Evolutionary conservation across 179 eudicot genomes (phyloP).

Genomic region (Beta corolliflora): DNA sequence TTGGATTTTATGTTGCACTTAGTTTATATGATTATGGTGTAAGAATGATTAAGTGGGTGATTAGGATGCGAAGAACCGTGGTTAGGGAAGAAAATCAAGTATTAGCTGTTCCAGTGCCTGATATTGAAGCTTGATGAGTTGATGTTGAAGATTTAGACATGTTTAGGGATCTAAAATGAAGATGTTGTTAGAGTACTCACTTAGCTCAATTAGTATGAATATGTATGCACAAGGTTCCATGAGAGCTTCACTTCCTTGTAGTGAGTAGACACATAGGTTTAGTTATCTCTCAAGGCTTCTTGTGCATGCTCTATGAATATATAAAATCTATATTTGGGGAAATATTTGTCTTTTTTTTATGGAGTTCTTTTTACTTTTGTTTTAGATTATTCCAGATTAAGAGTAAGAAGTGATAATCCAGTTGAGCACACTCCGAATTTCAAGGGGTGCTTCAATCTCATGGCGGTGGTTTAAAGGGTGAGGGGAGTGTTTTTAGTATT

Average conservation of each 20-base stretch:
- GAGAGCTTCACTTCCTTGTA: conserved; percentile 32
- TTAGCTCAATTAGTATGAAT: conserved; percentile 26
- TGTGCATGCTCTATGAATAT: conserved; percentile 46
- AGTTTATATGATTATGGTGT: conserved; percentile 50
- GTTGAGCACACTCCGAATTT: no score
- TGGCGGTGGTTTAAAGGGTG: no score
- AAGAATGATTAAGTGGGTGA: conserved; percentile 49
- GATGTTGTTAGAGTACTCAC: background rate
- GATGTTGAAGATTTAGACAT: conserved; percentile 5
- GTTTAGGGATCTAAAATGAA: background rate
- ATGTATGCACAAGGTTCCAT: conserved; percentile 61
- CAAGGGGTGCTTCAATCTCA: no score
- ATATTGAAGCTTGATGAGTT: conserved; percentile 17
- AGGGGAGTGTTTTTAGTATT: no score
- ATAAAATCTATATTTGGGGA: background rate
- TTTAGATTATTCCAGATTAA: no score
- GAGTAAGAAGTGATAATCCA: no score
- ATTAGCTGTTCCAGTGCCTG: conserved; percentile 44
- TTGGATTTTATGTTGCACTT: conserved; percentile 64
- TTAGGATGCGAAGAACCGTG: conserved; percentile 55
- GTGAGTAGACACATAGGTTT: conserved; percentile 12
- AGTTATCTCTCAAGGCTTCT: conserved; percentile 52
- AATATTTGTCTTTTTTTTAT: background rate
- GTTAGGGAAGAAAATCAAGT: conserved; percentile 71
- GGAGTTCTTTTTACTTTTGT: no score